Evolutionary conservation across 2,329 filamentous ascomycete genomes (phyloP).

Genomic region (Ophiostoma piceae): DNA sequence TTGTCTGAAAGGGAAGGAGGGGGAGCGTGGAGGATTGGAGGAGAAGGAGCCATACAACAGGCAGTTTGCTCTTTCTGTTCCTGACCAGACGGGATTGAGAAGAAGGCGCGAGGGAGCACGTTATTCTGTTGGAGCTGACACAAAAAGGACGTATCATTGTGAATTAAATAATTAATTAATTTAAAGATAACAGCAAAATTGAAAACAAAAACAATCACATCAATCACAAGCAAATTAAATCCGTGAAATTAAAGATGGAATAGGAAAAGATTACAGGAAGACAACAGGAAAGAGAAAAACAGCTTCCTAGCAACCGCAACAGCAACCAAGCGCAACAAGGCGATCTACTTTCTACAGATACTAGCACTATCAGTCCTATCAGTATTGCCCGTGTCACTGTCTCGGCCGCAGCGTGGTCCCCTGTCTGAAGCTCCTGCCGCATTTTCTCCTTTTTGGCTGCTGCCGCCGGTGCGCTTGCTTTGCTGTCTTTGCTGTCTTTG

Average conservation of each 20-base stretch:
- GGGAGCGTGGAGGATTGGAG: not conserved
- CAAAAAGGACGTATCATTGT: not conserved
- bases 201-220: not conserved
- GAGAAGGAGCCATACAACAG: not conserved
- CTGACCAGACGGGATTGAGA: not conserved
- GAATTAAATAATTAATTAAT: not conserved
- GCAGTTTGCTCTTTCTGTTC: not conserved
- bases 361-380: not conserved
- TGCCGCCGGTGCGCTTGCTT: not conserved
- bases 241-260: not conserved
- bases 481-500: not conserved
- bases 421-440: not conserved
- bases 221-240: constrained; percentile 6
- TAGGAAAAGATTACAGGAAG: not conserved
- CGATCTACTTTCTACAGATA: not conserved
- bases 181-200: not conserved
- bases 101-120: constrained; percentile 7
- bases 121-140: constrained; percentile 1
- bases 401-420: not conserved
- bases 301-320: not conserved
- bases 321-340: not conserved
- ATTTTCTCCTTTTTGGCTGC: not conserved
- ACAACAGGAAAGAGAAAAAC: not conserved
- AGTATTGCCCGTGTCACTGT: constrained; percentile 1
- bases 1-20: not conserved